A percentile compares a stretch with the other conserved stretches of the same genome.
phyloP scores from a whole-genome alignment of 1,284 basidiomycete species.

The Sparassis latifolia region DNA sequence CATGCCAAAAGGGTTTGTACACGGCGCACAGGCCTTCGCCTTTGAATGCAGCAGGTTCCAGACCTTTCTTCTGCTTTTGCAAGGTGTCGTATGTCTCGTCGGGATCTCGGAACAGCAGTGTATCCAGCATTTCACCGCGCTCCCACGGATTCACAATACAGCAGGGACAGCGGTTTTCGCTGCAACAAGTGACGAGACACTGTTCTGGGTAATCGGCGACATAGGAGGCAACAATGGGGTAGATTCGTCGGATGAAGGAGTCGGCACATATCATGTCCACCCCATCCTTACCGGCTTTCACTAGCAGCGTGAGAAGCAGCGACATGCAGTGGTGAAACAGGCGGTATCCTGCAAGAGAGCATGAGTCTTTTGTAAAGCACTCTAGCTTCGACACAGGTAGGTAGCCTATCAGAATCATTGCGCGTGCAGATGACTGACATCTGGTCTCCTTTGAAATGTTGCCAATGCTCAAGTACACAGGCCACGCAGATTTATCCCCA shows the following conservation, averaged over 20 bases:
- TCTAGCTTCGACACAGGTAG: conserved; percentile 18
- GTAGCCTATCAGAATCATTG: conserved; percentile 22
- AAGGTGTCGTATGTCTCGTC: background rate
- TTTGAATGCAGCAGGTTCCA: conserved; percentile 3
- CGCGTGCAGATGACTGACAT: conserved; percentile 13
- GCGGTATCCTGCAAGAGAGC: conserved; percentile 9
- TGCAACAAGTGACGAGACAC: conserved; percentile 14
- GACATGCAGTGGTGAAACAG: conserved; percentile 25
- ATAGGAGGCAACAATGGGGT: conserved; percentile 20
- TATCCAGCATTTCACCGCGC: conserved; percentile 6
- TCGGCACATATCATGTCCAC: conserved; percentile 22
- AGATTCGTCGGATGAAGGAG: conserved; percentile 12
- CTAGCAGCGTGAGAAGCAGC: conserved; percentile 12
- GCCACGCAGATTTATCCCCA: conserved; percentile 17
- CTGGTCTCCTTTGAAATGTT: conserved; percentile 17
- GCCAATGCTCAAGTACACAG: conserved; percentile 20
- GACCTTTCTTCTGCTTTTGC: background rate
- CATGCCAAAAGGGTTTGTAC: conserved; percentile 20
- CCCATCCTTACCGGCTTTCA: conserved; percentile 13
- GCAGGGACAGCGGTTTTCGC: conserved; percentile 14
- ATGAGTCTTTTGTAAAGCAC: conserved; percentile 10
- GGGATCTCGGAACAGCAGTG: background rate
- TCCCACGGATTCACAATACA: conserved; percentile 10
- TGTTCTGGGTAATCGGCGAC: conserved; percentile 21
- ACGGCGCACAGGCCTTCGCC: conserved; percentile 9